phyloP scores from a whole-genome alignment of 1,284 basidiomycete species.

The Puccinia novopanici region DNA sequence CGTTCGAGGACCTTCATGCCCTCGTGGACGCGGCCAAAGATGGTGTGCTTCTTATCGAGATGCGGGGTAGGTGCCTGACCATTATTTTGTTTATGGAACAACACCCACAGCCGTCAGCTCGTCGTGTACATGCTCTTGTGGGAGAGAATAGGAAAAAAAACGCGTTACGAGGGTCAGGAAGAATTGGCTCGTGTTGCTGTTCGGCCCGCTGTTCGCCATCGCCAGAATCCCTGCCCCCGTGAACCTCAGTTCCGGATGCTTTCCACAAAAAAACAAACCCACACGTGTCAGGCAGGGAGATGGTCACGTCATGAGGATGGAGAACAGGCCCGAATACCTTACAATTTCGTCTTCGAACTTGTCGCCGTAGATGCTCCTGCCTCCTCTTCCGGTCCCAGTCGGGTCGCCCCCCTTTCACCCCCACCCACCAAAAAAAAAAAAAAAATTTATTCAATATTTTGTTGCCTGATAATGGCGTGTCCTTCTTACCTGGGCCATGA shows the following conservation, averaged over 20 bases:
- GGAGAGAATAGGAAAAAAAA: background rate
- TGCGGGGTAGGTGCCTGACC: conserved; percentile 53
- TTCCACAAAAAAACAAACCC: background rate
- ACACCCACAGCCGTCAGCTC: too few relatives aligned
- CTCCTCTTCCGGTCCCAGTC: conserved; percentile 54
- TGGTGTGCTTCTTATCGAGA: conserved; percentile 53
- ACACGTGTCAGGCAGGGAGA: too few relatives aligned
- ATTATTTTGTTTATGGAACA: too few relatives aligned
- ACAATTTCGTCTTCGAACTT: conserved; percentile 52
- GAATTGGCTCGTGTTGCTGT: conserved; percentile 54
- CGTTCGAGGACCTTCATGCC: conserved; percentile 53
- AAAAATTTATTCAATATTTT: background rate
- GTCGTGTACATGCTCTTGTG: background rate
- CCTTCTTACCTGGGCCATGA: conserved; percentile 53
- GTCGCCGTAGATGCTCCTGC: conserved; percentile 56
- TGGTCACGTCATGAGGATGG: too few relatives aligned
- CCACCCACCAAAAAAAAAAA: background rate
- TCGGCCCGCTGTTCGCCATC: conserved; percentile 54
- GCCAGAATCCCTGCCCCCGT: conserved; percentile 55
- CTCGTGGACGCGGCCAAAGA: conserved; percentile 53
- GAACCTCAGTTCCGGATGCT: conserved; percentile 53
- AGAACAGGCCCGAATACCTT: background rate
- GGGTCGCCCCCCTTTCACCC: conserved; percentile 53
- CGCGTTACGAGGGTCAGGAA: conserved; percentile 45
- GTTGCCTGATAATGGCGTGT: too few relatives aligned